Conservation (phyloP, 805 yeast species). For the Kluyveromyces aestuarii region DNA sequence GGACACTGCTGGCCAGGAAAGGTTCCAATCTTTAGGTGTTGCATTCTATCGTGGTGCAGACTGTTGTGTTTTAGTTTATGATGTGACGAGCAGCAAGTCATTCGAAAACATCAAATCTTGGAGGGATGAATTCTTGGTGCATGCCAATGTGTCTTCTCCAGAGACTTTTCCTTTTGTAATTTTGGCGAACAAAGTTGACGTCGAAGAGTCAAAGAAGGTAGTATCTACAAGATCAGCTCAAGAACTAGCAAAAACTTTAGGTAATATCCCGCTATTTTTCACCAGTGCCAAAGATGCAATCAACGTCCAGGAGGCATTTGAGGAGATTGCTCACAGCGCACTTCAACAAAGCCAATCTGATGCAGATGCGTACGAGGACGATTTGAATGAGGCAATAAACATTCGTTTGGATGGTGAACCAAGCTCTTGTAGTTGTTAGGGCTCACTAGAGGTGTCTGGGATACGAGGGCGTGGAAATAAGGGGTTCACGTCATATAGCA, state of each 20-base stretch:
- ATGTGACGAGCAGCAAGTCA: constrained; percentile 89
- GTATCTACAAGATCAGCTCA: constrained; percentile 53
- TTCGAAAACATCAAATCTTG: constrained; percentile 83
- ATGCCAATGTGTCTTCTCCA: constrained; percentile 88
- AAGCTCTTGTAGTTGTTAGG: constrained; percentile 64
- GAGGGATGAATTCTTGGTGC: constrained; percentile 93
- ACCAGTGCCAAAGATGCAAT: constrained; percentile 97
- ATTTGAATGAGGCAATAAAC: constrained; percentile 92
- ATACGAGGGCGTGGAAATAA: not conserved
- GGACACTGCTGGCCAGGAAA: constrained; percentile 99
- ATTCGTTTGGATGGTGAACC: constrained; percentile 82
- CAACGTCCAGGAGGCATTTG: constrained; percentile 92
- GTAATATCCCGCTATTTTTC: constrained; percentile 86
- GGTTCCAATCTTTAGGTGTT: constrained; percentile 93
- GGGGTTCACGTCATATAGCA: not conserved
- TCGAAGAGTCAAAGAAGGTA: constrained; percentile 80
- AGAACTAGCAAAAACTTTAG: constrained; percentile 50
- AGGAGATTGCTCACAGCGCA: constrained; percentile 91
- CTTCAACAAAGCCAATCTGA: constrained; percentile 69
- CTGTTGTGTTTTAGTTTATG: constrained; percentile 93
- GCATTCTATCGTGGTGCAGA: constrained; percentile 98
- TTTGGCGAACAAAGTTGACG: constrained; percentile 90
- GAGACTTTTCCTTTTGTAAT: constrained; percentile 94
- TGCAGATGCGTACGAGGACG: constrained; percentile 82
- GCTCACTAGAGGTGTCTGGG: not conserved